Conservation (phyloP, 2,329 filamentous ascomycete genomes). For the Xylaria digitata region DNA sequence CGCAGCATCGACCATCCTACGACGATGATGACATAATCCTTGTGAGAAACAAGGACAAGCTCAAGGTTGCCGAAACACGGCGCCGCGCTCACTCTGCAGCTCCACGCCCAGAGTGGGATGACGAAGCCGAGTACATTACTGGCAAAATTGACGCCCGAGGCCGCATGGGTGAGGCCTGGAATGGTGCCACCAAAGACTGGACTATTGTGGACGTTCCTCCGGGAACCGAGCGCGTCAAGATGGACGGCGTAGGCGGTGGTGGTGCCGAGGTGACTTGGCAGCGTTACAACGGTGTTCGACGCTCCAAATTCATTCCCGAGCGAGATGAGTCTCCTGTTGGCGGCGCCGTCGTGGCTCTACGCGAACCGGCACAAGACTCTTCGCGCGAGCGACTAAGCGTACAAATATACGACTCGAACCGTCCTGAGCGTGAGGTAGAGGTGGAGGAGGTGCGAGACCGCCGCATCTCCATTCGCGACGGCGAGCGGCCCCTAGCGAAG, state of each 20-base stretch:
- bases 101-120: constrained; percentile 65
- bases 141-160: constrained; percentile 68
- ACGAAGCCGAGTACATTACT: constrained; percentile 73
- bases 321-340: constrained; percentile 59
- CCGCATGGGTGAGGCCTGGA: constrained; percentile 77
- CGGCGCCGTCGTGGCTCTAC: constrained; percentile 47
- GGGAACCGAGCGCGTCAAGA: constrained; percentile 81
- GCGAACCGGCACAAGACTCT: constrained; percentile 46
- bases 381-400: constrained; percentile 57
- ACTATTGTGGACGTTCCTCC: constrained; percentile 85
- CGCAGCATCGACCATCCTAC: constrained; percentile 47
- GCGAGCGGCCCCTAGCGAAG: constrained; percentile 51
- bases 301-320: constrained; percentile 79
- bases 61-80: constrained; percentile 57
- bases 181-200: constrained; percentile 82
- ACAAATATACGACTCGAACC: constrained; percentile 55
- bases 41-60: constrained; percentile 64
- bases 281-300: constrained; percentile 80
- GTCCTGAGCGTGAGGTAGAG: constrained; percentile 60
- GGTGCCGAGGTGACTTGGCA: constrained; percentile 82
- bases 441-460: constrained; percentile 68
- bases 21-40: constrained; percentile 75
- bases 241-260: constrained; percentile 83
- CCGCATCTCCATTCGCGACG: constrained; percentile 55
- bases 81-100: constrained; percentile 66